phyloP scores from a whole-genome alignment of 2,329 filamentous ascomycete species.

The Ustilaginoidea virens region DNA sequence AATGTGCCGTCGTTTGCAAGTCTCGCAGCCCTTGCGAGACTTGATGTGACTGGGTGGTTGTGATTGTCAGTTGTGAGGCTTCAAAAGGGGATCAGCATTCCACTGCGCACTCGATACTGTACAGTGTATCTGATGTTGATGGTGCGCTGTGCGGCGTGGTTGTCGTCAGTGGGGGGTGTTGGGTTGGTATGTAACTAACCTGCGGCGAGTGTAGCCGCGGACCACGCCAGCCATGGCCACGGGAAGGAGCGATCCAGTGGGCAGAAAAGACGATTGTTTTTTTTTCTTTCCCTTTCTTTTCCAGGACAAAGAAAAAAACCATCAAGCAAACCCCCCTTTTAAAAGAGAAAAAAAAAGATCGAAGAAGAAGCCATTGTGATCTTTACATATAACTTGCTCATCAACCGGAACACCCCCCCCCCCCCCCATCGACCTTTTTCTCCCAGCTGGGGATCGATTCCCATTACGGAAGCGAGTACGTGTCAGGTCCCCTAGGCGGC shows the following conservation, averaged over 20 bases:
- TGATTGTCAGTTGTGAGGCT: neutral
- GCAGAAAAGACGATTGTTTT: too few relatives aligned
- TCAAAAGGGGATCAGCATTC: neutral
- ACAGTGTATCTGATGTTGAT: too few relatives aligned
- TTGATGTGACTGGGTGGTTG: conserved; percentile 68
- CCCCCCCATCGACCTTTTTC: too few relatives aligned
- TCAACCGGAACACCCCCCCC: too few relatives aligned
- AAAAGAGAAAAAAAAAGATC: conserved; percentile 20
- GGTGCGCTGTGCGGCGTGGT: too few relatives aligned
- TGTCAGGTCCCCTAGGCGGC: too few relatives aligned
- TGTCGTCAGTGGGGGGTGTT: too few relatives aligned
- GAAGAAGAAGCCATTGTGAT: conserved; percentile 32
- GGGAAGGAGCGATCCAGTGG: too few relatives aligned
- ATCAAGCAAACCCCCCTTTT: conserved; percentile 52
- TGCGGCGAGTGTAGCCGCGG: conserved; percentile 73
- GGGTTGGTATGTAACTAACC: conserved; percentile 28
- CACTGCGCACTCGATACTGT: too few relatives aligned
- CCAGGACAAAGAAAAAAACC: conserved; percentile 63
- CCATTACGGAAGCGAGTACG: too few relatives aligned
- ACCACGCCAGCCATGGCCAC: conserved; percentile 94
- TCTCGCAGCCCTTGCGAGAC: conserved; percentile 95
- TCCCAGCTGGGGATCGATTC: too few relatives aligned
- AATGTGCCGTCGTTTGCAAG: conserved; percentile 94
- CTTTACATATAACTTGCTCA: conserved; percentile 3
- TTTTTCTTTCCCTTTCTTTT: too few relatives aligned